phyloP scores from a whole-genome alignment of 305 asterid genomes.

The Fraxinus dipetala region DNA sequence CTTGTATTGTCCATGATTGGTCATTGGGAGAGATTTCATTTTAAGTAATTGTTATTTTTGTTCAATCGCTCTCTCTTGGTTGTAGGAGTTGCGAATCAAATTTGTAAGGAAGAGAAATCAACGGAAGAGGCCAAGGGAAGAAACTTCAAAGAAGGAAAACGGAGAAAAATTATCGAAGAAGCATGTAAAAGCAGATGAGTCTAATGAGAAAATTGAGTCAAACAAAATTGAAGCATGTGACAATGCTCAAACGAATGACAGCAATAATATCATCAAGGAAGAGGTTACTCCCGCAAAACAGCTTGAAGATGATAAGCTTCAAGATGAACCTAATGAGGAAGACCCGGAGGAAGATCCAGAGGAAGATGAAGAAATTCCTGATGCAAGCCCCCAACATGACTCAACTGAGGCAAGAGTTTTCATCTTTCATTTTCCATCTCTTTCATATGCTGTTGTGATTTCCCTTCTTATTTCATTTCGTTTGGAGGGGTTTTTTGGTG shows the following conservation, averaged over 20 bases:
- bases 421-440: conserved; percentile 14
- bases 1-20: background rate
- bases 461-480: background rate
- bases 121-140: conserved; percentile 73
- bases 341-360: conserved; percentile 69
- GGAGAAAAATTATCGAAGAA: conserved; percentile 51
- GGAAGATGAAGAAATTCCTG: conserved; percentile 70
- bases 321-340: conserved; percentile 41
- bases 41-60: background rate
- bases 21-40: background rate
- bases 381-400: conserved; percentile 39
- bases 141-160: conserved; percentile 42
- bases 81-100: conserved; percentile 61
- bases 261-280: conserved; percentile 36
- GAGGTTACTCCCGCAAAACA: conserved; percentile 32
- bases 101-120: conserved; percentile 63
- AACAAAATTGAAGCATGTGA: conserved; percentile 34
- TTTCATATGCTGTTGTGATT: background rate
- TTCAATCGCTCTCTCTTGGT: background rate
- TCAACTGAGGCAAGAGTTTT: conserved; percentile 47
- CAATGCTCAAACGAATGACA: conserved; percentile 32
- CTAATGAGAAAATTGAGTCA: conserved; percentile 39
- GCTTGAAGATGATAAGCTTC: conserved; percentile 37
- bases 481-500: background rate
- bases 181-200: conserved; percentile 35